Evolutionary conservation across 2,329 filamentous ascomycete genomes (phyloP).

Genomic region (Sporothrix pseudoabietina): DNA sequence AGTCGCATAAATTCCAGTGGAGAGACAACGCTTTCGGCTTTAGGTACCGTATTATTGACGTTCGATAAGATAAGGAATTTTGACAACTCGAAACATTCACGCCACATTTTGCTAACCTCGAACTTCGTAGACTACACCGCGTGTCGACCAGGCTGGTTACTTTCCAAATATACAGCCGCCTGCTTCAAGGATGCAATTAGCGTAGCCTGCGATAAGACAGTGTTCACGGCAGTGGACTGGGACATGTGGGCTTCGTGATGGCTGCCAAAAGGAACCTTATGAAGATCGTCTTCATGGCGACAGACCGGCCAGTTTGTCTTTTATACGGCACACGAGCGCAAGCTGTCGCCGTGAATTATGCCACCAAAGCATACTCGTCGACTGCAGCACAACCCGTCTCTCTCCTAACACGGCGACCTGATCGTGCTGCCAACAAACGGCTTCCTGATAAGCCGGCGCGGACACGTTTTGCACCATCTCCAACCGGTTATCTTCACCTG

Average conservation of each 20-base stretch:
- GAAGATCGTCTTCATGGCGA: background rate
- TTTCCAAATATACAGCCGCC: background rate
- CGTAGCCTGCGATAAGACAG: background rate
- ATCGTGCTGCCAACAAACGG: background rate
- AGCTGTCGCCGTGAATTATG: background rate
- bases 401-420: constrained; percentile 1
- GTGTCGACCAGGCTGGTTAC: background rate
- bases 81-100: background rate
- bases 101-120: background rate
- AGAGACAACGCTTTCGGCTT: background rate
- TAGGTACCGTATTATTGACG: background rate
- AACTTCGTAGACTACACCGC: background rate
- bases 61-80: constrained; percentile 16
- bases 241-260: background rate
- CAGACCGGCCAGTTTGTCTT: constrained; percentile 25
- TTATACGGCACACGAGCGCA: constrained; percentile 9
- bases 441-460: constrained; percentile 61
- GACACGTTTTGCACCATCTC: constrained; percentile 92
- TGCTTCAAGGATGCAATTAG: background rate
- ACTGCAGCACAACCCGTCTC: background rate
- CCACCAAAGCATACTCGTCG: background rate
- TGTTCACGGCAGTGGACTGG: background rate
- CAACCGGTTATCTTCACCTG: constrained; percentile 89
- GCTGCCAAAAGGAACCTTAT: background rate
- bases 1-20: background rate